These are phyloP conservation scores for Serendipita indica DNA, from an alignment of 768 basidiomycete species.

Conservation along the genomic window DNA sequence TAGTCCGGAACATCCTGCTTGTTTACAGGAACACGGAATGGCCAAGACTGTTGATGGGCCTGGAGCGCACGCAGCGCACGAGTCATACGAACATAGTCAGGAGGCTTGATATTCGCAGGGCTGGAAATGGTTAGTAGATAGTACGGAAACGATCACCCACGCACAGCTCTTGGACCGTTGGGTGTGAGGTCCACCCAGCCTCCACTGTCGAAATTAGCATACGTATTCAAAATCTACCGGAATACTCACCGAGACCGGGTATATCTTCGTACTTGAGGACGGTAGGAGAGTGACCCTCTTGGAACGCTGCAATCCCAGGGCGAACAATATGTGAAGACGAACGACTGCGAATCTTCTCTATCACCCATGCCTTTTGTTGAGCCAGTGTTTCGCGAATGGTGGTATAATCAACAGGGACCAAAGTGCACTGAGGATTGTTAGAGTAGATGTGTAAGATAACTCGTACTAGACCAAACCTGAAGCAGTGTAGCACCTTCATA, in stretches of 20 bases:
- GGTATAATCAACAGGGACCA: conserved; percentile 77
- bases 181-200: conserved; percentile 81
- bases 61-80: conserved; percentile 66
- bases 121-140: neutral
- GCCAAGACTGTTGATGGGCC: conserved; percentile 69
- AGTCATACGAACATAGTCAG: conserved; percentile 34
- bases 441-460: conserved; percentile 7
- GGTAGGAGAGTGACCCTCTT: conserved; percentile 36
- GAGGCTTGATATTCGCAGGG: conserved; percentile 4
- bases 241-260: conserved; percentile 64
- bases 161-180: conserved; percentile 41
- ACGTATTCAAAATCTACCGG: conserved; percentile 1
- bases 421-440: conserved; percentile 42
- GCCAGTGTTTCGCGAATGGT: conserved; percentile 60
- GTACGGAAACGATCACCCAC: conserved; percentile 18
- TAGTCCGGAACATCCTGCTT: conserved; percentile 73
- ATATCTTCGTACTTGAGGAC: conserved; percentile 60
- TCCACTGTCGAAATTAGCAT: conserved; percentile 40
- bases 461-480: conserved; percentile 34
- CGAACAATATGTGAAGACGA: conserved; percentile 79
- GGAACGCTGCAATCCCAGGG: conserved; percentile 63
- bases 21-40: conserved; percentile 73
- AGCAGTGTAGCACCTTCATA: conserved; percentile 99
- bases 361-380: conserved; percentile 53
- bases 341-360: conserved; percentile 47